A percentile compares a stretch with the other conserved stretches of the same genome.
phyloP scores from a whole-genome alignment of 257 asterid species.

The Nicotiana knightiana region DNA sequence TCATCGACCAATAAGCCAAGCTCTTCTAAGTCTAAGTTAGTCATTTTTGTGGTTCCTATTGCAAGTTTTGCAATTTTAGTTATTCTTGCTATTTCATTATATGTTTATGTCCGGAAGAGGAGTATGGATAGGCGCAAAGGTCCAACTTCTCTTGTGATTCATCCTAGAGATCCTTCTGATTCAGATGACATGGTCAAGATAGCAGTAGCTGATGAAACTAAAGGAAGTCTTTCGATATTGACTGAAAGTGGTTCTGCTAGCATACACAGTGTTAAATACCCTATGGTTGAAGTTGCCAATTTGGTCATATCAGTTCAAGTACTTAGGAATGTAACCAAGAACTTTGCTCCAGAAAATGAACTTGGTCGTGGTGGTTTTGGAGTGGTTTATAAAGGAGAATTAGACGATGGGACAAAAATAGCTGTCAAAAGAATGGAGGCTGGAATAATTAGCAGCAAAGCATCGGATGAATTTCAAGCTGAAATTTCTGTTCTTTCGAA shows the following conservation, averaged over 20 bases:
- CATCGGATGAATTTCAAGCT: slow-evolving; percentile 63
- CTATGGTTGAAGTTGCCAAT: slow-evolving; percentile 61
- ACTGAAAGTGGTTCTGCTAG: slow-evolving; percentile 53
- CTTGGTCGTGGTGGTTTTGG: slow-evolving; percentile 97
- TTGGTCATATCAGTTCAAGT: slow-evolving; percentile 74
- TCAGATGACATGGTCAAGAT: slow-evolving; percentile 50
- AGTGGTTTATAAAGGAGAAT: slow-evolving; percentile 76
- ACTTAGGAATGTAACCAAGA: slow-evolving; percentile 65
- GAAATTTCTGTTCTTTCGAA: slow-evolving; percentile 82
- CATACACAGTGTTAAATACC: slow-evolving; percentile 46
- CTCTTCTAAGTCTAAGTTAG: slow-evolving; percentile 30
- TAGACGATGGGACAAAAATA: slow-evolving; percentile 79
- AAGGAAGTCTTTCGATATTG: slow-evolving; percentile 35
- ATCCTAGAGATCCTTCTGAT: slow-evolving; percentile 69
- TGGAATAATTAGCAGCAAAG: slow-evolving; percentile 61
- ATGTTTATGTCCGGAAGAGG: slow-evolving; percentile 43
- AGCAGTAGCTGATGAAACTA: slow-evolving; percentile 38
- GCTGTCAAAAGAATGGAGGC: slow-evolving; percentile 93
- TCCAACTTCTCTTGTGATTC: slow-evolving; percentile 60
- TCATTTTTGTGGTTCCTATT: slow-evolving; percentile 45
- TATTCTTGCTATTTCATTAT: slow-evolving; percentile 39
- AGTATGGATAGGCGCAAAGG: slow-evolving; percentile 23
- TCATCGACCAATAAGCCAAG: background rate
- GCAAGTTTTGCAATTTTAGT: slow-evolving; percentile 45
- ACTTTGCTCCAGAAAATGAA: slow-evolving; percentile 73